Evolutionary conservation across 2,329 filamentous ascomycete genomes (phyloP).

Genomic region (Alternaria incomplexa): DNA sequence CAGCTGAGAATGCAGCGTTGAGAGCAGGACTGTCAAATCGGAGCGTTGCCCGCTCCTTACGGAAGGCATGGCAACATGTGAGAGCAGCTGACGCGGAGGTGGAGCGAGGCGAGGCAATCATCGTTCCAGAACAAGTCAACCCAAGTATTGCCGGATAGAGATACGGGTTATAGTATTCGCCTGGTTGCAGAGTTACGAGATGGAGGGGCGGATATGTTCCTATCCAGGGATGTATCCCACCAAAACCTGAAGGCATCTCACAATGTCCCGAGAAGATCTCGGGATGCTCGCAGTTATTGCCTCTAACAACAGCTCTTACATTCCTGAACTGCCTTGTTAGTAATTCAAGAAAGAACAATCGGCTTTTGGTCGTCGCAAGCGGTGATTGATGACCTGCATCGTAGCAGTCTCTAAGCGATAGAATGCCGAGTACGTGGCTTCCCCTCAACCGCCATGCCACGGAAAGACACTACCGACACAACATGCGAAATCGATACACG

Average conservation of each 20-base stretch:
- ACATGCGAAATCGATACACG: slow-evolving; percentile 6
- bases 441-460: slow-evolving; percentile 30
- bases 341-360: background rate
- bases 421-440: slow-evolving; percentile 31
- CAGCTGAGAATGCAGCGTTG: slow-evolving; percentile 7
- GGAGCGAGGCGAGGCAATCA: slow-evolving; percentile 16
- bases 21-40: slow-evolving; percentile 5
- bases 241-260: background rate
- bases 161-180: slow-evolving; percentile 26
- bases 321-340: background rate
- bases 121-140: slow-evolving; percentile 24
- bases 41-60: slow-evolving; percentile 4
- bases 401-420: slow-evolving; percentile 3
- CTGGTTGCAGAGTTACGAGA: slow-evolving; percentile 8
- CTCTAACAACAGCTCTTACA: background rate
- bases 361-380: background rate
- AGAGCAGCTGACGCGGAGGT: slow-evolving; percentile 29
- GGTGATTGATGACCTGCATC: background rate
- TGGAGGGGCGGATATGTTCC: slow-evolving; percentile 4
- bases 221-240: slow-evolving; percentile 4
- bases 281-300: background rate
- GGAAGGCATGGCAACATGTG: slow-evolving; percentile 9
- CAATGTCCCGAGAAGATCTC: background rate
- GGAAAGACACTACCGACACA: slow-evolving; percentile 14
- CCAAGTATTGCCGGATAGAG: slow-evolving; percentile 12